These are phyloP conservation scores for Termitomyces sp. DNA, from an alignment of 768 basidiomycete species.

Conservation along the genomic window DNA sequence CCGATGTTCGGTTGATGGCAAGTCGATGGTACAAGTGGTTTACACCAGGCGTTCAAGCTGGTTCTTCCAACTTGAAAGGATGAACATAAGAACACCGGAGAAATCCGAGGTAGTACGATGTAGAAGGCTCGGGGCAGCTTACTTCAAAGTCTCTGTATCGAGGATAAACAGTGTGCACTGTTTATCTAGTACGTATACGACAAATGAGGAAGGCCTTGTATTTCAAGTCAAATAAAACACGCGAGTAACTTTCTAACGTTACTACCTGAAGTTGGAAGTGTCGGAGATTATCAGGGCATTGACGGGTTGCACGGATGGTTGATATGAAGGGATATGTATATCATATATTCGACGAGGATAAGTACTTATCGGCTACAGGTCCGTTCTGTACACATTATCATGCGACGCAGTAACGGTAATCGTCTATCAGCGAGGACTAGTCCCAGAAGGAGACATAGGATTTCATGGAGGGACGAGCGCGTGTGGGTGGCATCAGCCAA, in stretches of 20 bases:
- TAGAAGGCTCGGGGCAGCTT: too few relatives aligned
- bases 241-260: too few relatives aligned
- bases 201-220: constrained; percentile 5
- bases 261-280: too few relatives aligned
- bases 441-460: background rate
- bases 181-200: too few relatives aligned
- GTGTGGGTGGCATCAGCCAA: background rate
- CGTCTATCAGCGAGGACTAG: background rate
- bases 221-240: constrained; percentile 1
- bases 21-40: background rate
- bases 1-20: background rate
- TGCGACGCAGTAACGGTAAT: background rate
- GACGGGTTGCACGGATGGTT: too few relatives aligned
- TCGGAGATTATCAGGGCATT: too few relatives aligned
- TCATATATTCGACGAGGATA: background rate
- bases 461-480: background rate
- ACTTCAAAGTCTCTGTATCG: too few relatives aligned
- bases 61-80: background rate
- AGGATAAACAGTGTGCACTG: too few relatives aligned
- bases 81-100: background rate
- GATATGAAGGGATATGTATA: too few relatives aligned
- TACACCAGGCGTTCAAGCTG: background rate
- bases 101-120: too few relatives aligned
- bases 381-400: background rate
- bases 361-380: background rate